Percentiles rank a stretch among this genome's conserved stretches.
Conservation (phyloP, 257 asterid genomes). For the Ligustrum vulgare region DNA sequence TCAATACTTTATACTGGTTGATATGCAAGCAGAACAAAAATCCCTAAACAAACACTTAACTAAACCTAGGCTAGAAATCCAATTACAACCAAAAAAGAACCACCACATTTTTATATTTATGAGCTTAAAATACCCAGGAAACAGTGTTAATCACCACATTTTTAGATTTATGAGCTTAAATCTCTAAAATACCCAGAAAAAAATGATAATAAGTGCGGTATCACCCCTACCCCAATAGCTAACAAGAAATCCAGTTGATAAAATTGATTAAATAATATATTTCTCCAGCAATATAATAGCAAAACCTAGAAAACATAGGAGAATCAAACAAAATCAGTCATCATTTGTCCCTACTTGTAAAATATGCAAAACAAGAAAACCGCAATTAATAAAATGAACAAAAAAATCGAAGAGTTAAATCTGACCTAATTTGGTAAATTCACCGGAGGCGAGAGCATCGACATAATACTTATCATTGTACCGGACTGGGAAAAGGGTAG, state of each 20-base stretch:
- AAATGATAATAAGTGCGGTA: not conserved
- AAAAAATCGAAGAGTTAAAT: conserved; percentile 3
- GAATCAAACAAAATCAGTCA: not conserved
- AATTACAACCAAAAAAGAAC: no score
- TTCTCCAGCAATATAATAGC: not conserved
- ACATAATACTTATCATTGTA: conserved; percentile 88
- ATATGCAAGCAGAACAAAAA: not conserved
- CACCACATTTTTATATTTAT: no score
- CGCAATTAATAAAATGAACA: not conserved
- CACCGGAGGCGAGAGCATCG: conserved; percentile 85
- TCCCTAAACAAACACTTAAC: not conserved
- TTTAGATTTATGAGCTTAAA: not conserved
- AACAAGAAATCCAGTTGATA: not conserved
- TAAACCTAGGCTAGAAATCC: not conserved
- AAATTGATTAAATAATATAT: not conserved
- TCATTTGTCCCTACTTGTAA: not conserved
- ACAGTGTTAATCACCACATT: no score
- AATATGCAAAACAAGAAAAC: not conserved
- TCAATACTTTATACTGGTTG: not conserved
- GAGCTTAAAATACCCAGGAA: not conserved
- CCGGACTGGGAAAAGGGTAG: conserved; percentile 81
- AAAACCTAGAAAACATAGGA: not conserved
- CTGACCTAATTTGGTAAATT: conserved; percentile 85
- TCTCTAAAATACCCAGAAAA: not conserved
- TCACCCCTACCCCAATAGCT: not conserved